phyloP scores from a whole-genome alignment of 2,329 filamentous ascomycete genomes.

The Neonectria coccinea region DNA sequence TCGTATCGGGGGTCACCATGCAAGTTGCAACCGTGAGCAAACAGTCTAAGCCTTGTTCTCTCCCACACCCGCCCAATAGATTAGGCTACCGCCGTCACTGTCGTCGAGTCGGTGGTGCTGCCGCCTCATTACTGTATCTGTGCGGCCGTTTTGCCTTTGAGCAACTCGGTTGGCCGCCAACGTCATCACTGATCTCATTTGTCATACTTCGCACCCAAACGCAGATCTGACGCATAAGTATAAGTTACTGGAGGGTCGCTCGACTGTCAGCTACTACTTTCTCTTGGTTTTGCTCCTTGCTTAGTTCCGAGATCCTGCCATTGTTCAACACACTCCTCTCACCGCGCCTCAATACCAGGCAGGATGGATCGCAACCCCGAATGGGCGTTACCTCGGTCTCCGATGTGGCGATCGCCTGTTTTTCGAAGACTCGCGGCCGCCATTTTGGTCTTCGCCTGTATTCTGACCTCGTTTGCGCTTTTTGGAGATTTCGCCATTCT shows the following conservation, averaged over 20 bases:
- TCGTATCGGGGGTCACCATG: too few relatives aligned
- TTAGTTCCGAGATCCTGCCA: neutral
- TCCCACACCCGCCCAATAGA: too few relatives aligned
- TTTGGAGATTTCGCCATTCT: neutral
- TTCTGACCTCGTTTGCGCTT: neutral
- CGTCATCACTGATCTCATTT: neutral
- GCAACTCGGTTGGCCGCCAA: too few relatives aligned
- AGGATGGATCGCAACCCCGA: neutral
- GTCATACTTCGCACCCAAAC: neutral
- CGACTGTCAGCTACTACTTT: neutral
- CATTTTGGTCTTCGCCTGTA: neutral
- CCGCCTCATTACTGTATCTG: neutral
- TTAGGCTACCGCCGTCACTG: too few relatives aligned
- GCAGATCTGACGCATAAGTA: neutral
- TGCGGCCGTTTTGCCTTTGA: too few relatives aligned
- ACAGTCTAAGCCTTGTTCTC: too few relatives aligned
- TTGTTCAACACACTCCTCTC: neutral
- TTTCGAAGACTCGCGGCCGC: neutral
- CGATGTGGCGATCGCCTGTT: neutral
- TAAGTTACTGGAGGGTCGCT: neutral
- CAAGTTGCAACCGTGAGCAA: too few relatives aligned
- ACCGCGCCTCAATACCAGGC: neutral
- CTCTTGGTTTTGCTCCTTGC: neutral
- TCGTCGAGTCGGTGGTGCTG: too few relatives aligned
- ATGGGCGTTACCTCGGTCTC: neutral